Evolutionary conservation across 805 yeast species (phyloP).

Genomic region (Metschnikowia lachancei): DNA sequence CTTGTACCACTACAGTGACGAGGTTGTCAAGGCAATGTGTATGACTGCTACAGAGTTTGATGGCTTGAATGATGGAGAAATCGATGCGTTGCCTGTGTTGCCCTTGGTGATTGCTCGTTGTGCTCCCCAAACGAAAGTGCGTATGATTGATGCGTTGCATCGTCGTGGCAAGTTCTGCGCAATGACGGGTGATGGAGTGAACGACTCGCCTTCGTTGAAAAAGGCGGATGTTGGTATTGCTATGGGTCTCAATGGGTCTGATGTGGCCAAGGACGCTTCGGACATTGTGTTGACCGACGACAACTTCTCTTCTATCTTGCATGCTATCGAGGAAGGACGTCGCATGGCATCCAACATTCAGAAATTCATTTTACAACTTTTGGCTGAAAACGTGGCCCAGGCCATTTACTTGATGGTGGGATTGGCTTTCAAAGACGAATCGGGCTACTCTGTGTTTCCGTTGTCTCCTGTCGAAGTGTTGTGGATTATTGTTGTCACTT

Average conservation of each 20-base stretch:
- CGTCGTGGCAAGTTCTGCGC: slow-evolving; percentile 52
- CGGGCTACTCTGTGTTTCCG: slow-evolving; percentile 74
- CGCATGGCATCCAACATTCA: slow-evolving; percentile 24
- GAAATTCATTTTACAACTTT: slow-evolving; percentile 22
- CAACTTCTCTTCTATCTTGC: slow-evolving; percentile 28
- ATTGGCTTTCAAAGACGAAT: slow-evolving; percentile 61
- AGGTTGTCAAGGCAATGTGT: slow-evolving; percentile 61
- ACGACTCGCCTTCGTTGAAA: slow-evolving; percentile 29
- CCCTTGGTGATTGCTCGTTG: slow-evolving; percentile 81
- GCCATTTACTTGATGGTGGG: slow-evolving; percentile 68
- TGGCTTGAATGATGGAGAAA: slow-evolving; percentile 53
- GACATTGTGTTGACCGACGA: slow-evolving; percentile 30
- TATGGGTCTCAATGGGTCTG: slow-evolving; percentile 31
- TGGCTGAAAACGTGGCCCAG: slow-evolving; percentile 43
- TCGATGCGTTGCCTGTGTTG: slow-evolving; percentile 60
- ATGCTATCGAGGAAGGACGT: slow-evolving; percentile 29
- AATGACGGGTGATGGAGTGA: slow-evolving; percentile 61
- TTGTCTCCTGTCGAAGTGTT: slow-evolving; percentile 44
- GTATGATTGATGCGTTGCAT: slow-evolving; percentile 73
- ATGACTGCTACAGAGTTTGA: slow-evolving; percentile 77
- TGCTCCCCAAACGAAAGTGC: slow-evolving; percentile 78
- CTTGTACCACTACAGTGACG: slow-evolving; percentile 52
- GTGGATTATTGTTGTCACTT: slow-evolving; percentile 24
- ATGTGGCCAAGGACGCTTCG: slow-evolving; percentile 30
- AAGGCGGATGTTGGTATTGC: slow-evolving; percentile 32